Evolutionary conservation across 805 yeast species (phyloP), one percentile per base, ranked within the genome.

Genomic region (Tetrapisispora arboricola): DNA sequence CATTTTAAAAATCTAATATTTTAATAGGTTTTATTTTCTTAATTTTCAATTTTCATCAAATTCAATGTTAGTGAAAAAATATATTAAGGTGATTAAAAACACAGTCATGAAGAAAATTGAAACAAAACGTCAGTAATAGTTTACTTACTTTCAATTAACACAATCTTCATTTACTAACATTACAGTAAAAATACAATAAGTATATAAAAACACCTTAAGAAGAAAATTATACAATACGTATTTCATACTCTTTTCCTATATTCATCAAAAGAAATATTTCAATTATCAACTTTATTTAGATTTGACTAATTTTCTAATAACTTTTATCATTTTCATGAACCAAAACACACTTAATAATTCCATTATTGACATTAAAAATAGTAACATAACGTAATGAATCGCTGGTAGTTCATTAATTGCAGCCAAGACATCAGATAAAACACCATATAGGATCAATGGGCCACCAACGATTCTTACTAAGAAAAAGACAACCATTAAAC

Each of bases 391-490:
- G 16, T 81, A 1, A 5, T 70, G 41, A 5, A 64, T 35, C 0
- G 86, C 72, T 34, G 77, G 58, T 51, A 71, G 57, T 3, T 49
- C 19, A 11, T 80, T 77, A 27, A 72, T 60, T 21, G 62, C 56
- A 16, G 63, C 65, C 60, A 72, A 61, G 11, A 71, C 66, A 10
- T 55, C 49, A 53, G 56, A 66, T n/a, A 72, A 65, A 40, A 78
- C 72, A 18, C 62, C 33, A 40, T 51, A 55, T 19, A 85, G 80
- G 15, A 92, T 84, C 47, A 75, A 75, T 58, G 82, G 76, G 0
- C 97, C 97, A 88, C 95, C 85, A 8, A 81, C 58, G 34, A 90
- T 79, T 51, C 97, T 71, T 31, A 80, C 85, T 11, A 63, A 39
- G 68, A 88, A 87, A 60, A 90, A 90, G 1, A 80, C 72, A 5